Conservation (phyloP, 2,329 filamentous ascomycete species). For the Scytalidium sp. region DNA sequence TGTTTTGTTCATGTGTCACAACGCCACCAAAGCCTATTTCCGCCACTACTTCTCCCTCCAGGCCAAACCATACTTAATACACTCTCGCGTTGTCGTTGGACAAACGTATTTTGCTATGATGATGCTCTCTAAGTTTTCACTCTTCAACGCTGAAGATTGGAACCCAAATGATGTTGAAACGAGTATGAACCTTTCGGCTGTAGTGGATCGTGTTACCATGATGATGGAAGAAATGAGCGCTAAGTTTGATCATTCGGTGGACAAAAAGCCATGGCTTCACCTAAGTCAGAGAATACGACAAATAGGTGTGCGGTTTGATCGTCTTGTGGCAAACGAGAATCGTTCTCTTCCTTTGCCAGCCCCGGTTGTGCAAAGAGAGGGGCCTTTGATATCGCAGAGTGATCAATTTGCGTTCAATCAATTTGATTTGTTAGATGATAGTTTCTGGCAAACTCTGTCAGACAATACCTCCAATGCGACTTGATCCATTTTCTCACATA, state of each 20-base stretch:
- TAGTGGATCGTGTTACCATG: too few species aligned
- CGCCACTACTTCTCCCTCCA: constrained; percentile 1
- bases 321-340: too few species aligned
- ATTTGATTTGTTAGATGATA: too few species aligned
- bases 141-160: constrained; percentile 11
- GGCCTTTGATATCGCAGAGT: too few species aligned
- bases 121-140: constrained; percentile 8
- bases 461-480: too few species aligned
- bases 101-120: constrained; percentile 9
- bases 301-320: constrained; percentile 4
- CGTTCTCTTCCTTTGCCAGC: too few species aligned
- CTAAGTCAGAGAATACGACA: constrained; percentile 4
- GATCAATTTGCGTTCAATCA: too few species aligned
- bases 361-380: too few species aligned
- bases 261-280: constrained; percentile 5
- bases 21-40: background rate
- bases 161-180: constrained; percentile 2
- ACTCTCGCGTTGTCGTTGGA: background rate
- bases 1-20: constrained; percentile 2
- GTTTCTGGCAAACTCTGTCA: too few species aligned
- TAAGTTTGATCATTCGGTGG: constrained; percentile 1
- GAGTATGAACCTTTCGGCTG: too few species aligned
- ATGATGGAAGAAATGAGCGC: constrained; percentile 1
- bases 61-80: background rate
- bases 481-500: too few species aligned